These are phyloP conservation scores for Lunularia cruciata DNA, from an alignment of 225 moss, liverwort and hornwort species.

Conservation along the genomic window DNA sequence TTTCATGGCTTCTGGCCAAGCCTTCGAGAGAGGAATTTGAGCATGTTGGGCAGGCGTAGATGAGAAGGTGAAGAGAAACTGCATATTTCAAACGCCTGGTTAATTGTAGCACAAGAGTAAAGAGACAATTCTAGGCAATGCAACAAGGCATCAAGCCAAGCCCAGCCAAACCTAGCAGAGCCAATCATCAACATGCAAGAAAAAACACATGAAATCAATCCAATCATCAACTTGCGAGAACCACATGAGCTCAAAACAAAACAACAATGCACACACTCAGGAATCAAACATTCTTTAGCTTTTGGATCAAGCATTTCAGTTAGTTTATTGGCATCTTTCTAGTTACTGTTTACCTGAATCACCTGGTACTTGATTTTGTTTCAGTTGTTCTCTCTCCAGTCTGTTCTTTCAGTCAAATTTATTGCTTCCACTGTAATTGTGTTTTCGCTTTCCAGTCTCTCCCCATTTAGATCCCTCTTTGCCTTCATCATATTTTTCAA, in stretches of 20 bases:
- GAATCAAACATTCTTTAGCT: not conserved
- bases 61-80: too few species aligned
- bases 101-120: too few species aligned
- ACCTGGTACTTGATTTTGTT: constrained; percentile 6
- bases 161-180: not conserved
- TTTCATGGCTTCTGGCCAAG: too few species aligned
- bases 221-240: not conserved
- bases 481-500: too few species aligned
- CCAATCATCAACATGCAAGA: constrained; percentile 5
- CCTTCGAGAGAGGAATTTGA: too few species aligned
- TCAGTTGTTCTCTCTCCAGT: not conserved
- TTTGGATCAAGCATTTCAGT: not conserved
- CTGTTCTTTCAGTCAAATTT: not conserved
- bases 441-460: not conserved
- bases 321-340: not conserved
- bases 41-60: too few species aligned
- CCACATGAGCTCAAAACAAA: not conserved
- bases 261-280: not conserved
- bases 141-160: not conserved
- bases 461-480: not conserved
- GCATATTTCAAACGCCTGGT: too few species aligned
- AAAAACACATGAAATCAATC: not conserved
- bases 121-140: not conserved
- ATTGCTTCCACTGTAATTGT: not conserved
- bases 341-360: not conserved